Evolutionary conservation across 23 red algal species (phyloP).

Genomic region (Gracilaria domingensis): DNA sequence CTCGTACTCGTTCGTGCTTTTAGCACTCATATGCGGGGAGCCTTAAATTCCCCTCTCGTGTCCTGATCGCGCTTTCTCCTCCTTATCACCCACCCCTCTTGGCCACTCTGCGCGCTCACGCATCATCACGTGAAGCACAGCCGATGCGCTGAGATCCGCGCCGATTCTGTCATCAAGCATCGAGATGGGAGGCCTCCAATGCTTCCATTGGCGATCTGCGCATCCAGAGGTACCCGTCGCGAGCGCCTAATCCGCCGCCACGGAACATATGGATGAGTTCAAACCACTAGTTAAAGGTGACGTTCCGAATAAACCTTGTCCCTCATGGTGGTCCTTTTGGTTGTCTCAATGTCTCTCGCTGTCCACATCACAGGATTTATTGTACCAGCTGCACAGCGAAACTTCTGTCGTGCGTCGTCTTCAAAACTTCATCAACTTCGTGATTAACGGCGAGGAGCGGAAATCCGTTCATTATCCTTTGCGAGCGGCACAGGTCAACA

Average conservation of each 20-base stretch:
- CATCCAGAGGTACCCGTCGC: constrained; percentile 19
- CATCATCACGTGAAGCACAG: constrained; percentile 19
- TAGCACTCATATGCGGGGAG: constrained; percentile 20
- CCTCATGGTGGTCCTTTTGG: constrained; percentile 36
- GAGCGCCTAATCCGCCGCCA: not conserved
- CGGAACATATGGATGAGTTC: constrained; percentile 5
- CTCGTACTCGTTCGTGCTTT: constrained; percentile 27
- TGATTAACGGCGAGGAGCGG: not conserved
- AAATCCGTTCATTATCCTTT: not conserved
- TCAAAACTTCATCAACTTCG: not conserved
- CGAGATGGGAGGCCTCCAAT: constrained; percentile 14
- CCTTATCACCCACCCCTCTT: not conserved
- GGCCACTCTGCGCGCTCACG: constrained; percentile 7
- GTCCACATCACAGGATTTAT: not conserved
- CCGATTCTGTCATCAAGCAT: not conserved
- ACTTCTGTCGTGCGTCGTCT: constrained; percentile 35
- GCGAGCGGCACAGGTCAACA: not conserved
- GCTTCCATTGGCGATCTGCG: constrained; percentile 27
- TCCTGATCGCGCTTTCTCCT: constrained; percentile 24
- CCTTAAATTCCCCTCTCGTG: not conserved
- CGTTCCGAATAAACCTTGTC: constrained; percentile 24
- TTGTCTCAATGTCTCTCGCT: constrained; percentile 28
- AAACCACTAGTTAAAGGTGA: not conserved
- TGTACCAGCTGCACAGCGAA: constrained; percentile 23
- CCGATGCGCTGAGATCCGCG: not conserved